Evolutionary conservation across 1,284 basidiomycete genomes (phyloP).

Genomic region (Erythrobasidium hasegawianum): DNA sequence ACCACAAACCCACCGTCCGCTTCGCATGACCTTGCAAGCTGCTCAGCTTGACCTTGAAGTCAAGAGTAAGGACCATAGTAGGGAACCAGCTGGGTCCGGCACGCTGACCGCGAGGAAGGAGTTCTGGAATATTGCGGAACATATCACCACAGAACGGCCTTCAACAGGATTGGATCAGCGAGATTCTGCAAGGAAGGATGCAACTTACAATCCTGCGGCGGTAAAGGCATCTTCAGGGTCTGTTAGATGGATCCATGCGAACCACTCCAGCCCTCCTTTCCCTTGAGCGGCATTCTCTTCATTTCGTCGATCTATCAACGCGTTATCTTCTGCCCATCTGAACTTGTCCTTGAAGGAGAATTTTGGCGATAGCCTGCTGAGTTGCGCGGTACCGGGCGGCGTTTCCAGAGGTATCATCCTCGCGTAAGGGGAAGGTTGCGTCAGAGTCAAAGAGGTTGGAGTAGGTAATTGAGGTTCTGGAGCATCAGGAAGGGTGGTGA

Average conservation of each 20-base stretch:
- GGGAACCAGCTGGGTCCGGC: slow-evolving; percentile 31
- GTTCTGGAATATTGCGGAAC: slow-evolving; percentile 31
- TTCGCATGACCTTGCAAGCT: neutral
- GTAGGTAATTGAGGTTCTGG: slow-evolving; percentile 25
- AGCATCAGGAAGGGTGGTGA: slow-evolving; percentile 25
- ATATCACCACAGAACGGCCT: slow-evolving; percentile 33
- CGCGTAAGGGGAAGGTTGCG: slow-evolving; percentile 16
- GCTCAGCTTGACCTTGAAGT: slow-evolving; percentile 31
- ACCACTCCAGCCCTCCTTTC: slow-evolving; percentile 28
- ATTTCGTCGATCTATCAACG: slow-evolving; percentile 8
- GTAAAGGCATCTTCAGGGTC: slow-evolving; percentile 9
- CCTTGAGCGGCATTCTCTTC: slow-evolving; percentile 13
- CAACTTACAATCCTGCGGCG: slow-evolving; percentile 14
- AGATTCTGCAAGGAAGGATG: neutral
- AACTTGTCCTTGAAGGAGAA: slow-evolving; percentile 29
- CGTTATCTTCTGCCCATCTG: slow-evolving; percentile 24
- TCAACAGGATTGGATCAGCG: no score
- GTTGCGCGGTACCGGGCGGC: neutral
- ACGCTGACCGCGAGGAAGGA: slow-evolving; percentile 21
- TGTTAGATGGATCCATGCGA: slow-evolving; percentile 17
- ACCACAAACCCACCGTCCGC: slow-evolving; percentile 21
- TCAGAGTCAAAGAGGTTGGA: slow-evolving; percentile 18
- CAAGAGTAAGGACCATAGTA: slow-evolving; percentile 31
- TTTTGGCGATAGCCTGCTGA: slow-evolving; percentile 11
- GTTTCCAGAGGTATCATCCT: slow-evolving; percentile 20